Evolutionary conservation across 192 early-diverging fungal species (phyloP), one percentile per base, ranked within the genome.

Genomic region (Lobosporangium transversale): DNA sequence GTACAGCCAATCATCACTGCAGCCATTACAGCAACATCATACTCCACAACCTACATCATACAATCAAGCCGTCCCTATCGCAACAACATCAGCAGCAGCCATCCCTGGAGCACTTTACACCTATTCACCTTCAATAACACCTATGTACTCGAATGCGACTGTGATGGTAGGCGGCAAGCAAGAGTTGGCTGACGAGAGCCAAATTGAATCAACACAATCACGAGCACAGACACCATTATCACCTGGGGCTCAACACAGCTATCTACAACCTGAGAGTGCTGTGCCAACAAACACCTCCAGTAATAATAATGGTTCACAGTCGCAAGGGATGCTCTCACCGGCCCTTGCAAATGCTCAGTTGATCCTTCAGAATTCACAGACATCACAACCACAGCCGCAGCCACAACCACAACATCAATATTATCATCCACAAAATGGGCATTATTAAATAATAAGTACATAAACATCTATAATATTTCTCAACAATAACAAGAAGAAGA

Each of bases 331-430:
- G 62, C 20, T 73, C n/a, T 73, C 70, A 1, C 70, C 70, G 27
- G 62, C 45, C 1, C 30, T 73, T 7, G 49, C 61, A 2, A 73
- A 73, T 47, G 70, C 70, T 1, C 70, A 73, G 11, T 37, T 73
- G 36, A 73, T 73, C 37, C 55, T 73, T 18, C 61, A 73, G 26
- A 37, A 35, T 23, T 64, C 70, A 3, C 70, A 73, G 31, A 17
- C 54, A 3, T 55, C 48, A n/a, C n/a, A n/a, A n/a, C n/a, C n/a
- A n/a, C n/a, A n/a, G 1, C 45, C 44, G 10, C 48, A 58, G 10
- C 27, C 36, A 37, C 6, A 52, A 15, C 26, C 50, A 52, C 20
- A 40, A n/a, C n/a, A n/a, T n/a, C n/a, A n/a, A n/a, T n/a, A n/a
- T n/a, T n/a, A n/a, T n/a, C n/a, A n/a, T n/a, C n/a, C n/a, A n/a